Evolutionary conservation across 179 eudicot genomes (phyloP), one percentile per base, ranked within the genome.

Genomic region (Heliamphora pulchella): DNA sequence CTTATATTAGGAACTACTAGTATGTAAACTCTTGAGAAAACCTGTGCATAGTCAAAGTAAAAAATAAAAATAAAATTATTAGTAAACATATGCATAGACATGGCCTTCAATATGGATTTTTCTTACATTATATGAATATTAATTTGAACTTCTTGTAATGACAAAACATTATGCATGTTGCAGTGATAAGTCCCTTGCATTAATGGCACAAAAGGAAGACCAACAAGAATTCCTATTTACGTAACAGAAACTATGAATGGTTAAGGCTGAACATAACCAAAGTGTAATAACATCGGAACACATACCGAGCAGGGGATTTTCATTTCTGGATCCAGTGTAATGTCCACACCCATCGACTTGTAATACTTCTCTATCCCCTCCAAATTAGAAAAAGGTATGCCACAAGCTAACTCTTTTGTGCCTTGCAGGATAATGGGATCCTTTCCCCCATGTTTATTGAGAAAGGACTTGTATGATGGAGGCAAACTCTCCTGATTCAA

Each of bases 401-500:
- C 94, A 81, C 85, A 83, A 57, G 91, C 91, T 57, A 92, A 85
- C 39, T 92, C 96, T 84, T 86, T 92, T 62, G 92, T 89, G 47
- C 93, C 97, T 74, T 91, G 83, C 83, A 96, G 82, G 76, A 96
- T 86, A 73, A 85, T 71, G 57, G 83, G 51, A 85, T 89, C 93
- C 84, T 96, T 96, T 79, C 86, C 99, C 17, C 98, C 99, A 75
- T 96, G 99, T 83, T 96, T 96, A 85, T 91, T 96, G 80, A 96
- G 98, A 84, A 96, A 96, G 50, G 93, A 89, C 89, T 91, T 94
- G 90, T 96, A 96, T 64, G 99, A 85, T 79, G 89, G 77, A 71
- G 98, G 91, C 83, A 96, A 84, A 79, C 94, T 94, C 55, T 96
- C 98, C 86, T 85, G 99, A 84, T 92, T 94, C 90, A 96, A 69